These are phyloP conservation scores for Phytophthora ohioensis DNA, from an alignment of 352 stramenopile genomes.

Conservation along the genomic window DNA sequence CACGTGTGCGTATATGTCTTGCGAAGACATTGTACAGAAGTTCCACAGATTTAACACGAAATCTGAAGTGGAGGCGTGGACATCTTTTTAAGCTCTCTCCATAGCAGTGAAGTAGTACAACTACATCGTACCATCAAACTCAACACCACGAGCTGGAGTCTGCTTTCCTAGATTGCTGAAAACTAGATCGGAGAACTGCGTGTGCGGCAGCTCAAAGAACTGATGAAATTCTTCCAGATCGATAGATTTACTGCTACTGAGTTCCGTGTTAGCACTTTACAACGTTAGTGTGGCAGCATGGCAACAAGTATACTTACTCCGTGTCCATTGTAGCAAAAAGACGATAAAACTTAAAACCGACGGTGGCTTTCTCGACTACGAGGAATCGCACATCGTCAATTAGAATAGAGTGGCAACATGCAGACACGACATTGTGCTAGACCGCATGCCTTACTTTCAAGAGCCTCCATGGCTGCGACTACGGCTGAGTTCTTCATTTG, in stretches of 20 bases:
- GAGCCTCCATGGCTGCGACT: constrained; percentile 43
- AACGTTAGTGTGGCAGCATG: background rate
- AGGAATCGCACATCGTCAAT: background rate
- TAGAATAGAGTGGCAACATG: too few species aligned
- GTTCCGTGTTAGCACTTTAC: background rate
- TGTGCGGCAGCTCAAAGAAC: constrained; percentile 51
- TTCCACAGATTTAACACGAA: constrained; percentile 72
- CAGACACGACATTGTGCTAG: too few species aligned
- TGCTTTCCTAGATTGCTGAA: constrained; percentile 67
- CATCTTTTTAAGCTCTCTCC: too few species aligned
- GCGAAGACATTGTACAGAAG: constrained; percentile 59
- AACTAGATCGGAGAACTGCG: constrained; percentile 57
- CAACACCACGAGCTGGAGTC: constrained; percentile 40
- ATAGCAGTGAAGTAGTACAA: background rate
- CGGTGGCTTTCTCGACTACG: constrained; percentile 49
- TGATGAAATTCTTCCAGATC: constrained; percentile 60
- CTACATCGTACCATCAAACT: constrained; percentile 46
- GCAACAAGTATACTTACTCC: constrained; percentile 37
- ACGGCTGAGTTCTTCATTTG: constrained; percentile 55
- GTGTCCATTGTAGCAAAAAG: constrained; percentile 61
- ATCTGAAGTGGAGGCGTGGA: constrained; percentile 27
- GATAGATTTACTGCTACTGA: constrained; percentile 63
- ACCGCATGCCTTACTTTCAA: constrained; percentile 34
- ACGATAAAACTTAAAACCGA: constrained; percentile 52
- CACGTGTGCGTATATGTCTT: constrained; percentile 49